A percentile compares a stretch with the other conserved stretches of the same genome.
phyloP scores from a whole-genome alignment of 192 early-diverging fungal species.

The Rhizophagus clarus region DNA sequence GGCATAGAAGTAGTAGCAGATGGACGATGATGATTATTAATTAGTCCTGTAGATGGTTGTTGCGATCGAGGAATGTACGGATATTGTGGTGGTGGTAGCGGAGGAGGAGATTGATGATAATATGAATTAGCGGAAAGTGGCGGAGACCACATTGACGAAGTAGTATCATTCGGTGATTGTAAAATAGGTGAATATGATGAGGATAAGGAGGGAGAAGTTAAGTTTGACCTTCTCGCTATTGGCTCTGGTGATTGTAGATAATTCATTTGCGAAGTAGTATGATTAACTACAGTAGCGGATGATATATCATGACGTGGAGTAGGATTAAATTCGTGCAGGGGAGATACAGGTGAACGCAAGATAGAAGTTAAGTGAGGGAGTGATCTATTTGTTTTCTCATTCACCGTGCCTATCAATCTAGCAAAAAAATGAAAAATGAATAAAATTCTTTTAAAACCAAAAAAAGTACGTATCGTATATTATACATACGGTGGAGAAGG shows the following conservation, averaged over 20 bases:
- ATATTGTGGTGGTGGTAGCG: not conserved
- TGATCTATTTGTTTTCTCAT: not conserved
- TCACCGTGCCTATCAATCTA: not conserved
- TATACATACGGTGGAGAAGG: constrained; percentile 5
- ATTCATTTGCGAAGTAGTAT: not conserved
- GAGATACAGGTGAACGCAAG: not conserved
- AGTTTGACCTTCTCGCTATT: not conserved
- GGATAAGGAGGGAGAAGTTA: not conserved
- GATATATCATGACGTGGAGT: not conserved
- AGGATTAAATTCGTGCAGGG: not conserved
- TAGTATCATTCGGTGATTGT: not conserved
- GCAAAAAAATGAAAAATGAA: not conserved
- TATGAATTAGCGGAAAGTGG: not conserved
- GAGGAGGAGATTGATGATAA: not conserved
- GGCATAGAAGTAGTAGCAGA: not conserved
- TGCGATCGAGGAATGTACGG: too few relatives aligned
- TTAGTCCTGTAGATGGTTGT: not conserved
- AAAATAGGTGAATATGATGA: not conserved
- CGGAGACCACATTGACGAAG: not conserved
- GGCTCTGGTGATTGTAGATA: not conserved
- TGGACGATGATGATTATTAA: not conserved
- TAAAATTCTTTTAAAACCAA: not conserved
- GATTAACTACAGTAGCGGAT: not conserved
- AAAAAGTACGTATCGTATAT: not conserved
- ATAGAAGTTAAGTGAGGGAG: not conserved